Conservation (phyloP, 78 protist species). For the Tieghemostelium lacteum region DNA sequence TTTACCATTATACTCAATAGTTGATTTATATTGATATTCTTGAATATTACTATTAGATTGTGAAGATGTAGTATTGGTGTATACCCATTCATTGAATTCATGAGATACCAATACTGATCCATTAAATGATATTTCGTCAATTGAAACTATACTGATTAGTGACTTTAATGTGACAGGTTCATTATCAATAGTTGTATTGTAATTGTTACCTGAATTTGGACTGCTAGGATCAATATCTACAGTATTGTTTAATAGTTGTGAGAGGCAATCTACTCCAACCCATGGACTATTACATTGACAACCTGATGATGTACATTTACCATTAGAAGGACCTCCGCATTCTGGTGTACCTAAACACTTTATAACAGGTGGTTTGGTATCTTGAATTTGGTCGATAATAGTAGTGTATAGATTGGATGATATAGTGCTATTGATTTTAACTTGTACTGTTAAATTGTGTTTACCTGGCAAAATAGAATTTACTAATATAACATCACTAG, state of each 20-base stretch:
- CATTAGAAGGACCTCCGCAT: not conserved
- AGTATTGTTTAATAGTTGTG: not conserved
- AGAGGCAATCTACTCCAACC: not conserved
- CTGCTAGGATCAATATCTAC: not conserved
- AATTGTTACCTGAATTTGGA: not conserved
- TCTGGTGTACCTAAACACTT: not conserved
- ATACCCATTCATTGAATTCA: not conserved
- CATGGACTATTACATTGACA: slow-evolving; percentile 6
- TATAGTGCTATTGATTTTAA: too few relatives aligned
- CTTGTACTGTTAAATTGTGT: too few relatives aligned
- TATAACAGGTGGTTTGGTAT: too few relatives aligned
- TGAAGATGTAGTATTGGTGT: too few relatives aligned
- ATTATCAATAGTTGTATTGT: not conserved
- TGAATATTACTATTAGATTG: too few relatives aligned
- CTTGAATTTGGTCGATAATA: too few relatives aligned
- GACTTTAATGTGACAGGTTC: not conserved
- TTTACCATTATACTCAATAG: too few relatives aligned
- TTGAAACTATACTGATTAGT: not conserved
- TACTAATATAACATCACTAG: too few relatives aligned
- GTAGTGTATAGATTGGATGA: too few relatives aligned
- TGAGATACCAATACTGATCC: not conserved
- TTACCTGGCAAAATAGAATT: too few relatives aligned
- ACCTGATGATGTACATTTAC: not conserved
- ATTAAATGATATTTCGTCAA: not conserved
- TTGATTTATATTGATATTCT: too few relatives aligned